Conservation (phyloP, 2,329 filamentous ascomycete species). For the Penicillium sp. region DNA sequence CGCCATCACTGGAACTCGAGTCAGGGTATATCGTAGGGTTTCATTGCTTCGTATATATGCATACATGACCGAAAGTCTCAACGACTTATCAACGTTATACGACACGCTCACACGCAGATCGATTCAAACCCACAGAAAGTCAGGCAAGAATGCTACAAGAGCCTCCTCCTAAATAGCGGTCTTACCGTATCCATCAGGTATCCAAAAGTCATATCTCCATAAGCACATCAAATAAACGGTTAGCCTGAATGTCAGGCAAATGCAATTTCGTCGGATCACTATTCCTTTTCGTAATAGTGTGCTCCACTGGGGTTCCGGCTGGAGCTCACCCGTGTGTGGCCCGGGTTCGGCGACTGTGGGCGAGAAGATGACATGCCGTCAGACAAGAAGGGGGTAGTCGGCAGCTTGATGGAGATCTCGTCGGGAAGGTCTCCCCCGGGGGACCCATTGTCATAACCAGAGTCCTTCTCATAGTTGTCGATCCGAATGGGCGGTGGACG, state of each 20-base stretch:
- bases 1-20: neutral
- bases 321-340: conserved; percentile 51
- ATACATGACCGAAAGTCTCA: conserved; percentile 29
- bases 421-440: conserved; percentile 43
- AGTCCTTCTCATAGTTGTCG: conserved; percentile 77
- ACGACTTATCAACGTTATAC: conserved; percentile 12
- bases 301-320: conserved; percentile 43
- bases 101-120: conserved; percentile 18
- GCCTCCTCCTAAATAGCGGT: conserved; percentile 9
- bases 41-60: conserved; percentile 38
- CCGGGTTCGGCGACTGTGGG: conserved; percentile 58
- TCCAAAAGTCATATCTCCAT: conserved; percentile 27
- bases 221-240: conserved; percentile 10
- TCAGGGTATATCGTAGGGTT: conserved; percentile 23
- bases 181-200: conserved; percentile 25
- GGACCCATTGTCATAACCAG: conserved; percentile 55
- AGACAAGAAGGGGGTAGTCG: conserved; percentile 54
- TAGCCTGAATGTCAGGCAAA: neutral
- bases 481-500: conserved; percentile 61
- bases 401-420: conserved; percentile 55
- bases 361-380: conserved; percentile 61
- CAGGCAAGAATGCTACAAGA: conserved; percentile 14
- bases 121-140: conserved; percentile 6
- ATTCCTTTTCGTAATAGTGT: conserved; percentile 47
- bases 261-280: conserved; percentile 24